Evolutionary conservation across 805 yeast genomes (phyloP).

Genomic region (Candida argentea): DNA sequence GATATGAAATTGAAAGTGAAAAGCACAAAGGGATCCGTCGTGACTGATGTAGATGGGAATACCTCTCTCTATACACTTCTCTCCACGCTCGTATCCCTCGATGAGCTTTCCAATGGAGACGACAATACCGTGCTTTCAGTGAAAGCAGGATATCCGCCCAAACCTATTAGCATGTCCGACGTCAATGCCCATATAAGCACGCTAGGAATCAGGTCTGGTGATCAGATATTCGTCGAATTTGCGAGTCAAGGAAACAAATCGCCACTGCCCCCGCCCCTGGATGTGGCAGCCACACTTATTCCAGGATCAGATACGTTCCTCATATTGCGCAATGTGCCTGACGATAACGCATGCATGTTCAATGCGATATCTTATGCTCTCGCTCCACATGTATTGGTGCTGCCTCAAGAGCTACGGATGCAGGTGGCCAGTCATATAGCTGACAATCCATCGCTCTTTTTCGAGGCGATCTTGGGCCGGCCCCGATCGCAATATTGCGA

Average conservation of each 20-base stretch:
- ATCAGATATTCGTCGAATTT: constrained; percentile 37
- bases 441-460: constrained; percentile 31
- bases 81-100: constrained; percentile 3
- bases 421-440: constrained; percentile 40
- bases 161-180: constrained; percentile 21
- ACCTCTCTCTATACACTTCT: constrained; percentile 3
- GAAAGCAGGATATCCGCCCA: constrained; percentile 57
- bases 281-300: constrained; percentile 17
- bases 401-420: constrained; percentile 40
- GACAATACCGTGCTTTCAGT: constrained; percentile 12
- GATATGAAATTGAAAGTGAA: constrained; percentile 8
- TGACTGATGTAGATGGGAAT: constrained; percentile 1
- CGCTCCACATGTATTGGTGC: constrained; percentile 22
- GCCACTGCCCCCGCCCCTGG: constrained; percentile 4
- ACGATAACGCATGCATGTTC: constrained; percentile 73
- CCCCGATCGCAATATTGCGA: constrained; percentile 36
- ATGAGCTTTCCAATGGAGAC: constrained; percentile 4
- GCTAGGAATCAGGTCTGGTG: constrained; percentile 52
- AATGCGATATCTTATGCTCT: constrained; percentile 50
- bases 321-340: constrained; percentile 51
- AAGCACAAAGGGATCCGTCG: constrained; percentile 3
- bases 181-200: constrained; percentile 13
- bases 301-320: constrained; percentile 20
- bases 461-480: constrained; percentile 49
- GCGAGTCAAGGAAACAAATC: constrained; percentile 3